phyloP scores from a whole-genome alignment of 345 rosid genomes.

The Brassica cretica region DNA sequence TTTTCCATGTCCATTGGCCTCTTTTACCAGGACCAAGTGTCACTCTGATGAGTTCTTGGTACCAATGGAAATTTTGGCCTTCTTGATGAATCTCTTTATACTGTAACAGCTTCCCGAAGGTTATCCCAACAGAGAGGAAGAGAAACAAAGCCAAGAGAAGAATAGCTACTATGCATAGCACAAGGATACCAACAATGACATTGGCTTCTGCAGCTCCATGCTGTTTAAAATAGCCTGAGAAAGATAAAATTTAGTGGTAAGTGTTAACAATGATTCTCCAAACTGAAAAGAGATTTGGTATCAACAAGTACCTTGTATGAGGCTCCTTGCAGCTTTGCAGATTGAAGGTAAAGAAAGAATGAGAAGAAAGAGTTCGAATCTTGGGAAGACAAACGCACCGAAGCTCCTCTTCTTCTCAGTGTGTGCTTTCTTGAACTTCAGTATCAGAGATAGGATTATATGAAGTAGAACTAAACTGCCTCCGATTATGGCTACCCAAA shows the following conservation, averaged over 20 bases:
- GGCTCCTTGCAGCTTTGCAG: conserved; percentile 65
- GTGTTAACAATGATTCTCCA: background rate
- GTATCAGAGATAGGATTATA: conserved; percentile 48
- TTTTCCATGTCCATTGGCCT: conserved; percentile 97
- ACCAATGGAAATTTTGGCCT: conserved; percentile 83
- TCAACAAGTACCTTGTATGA: conserved; percentile 56
- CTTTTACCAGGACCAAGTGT: conserved; percentile 92
- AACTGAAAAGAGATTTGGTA: background rate
- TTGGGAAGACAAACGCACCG: conserved; percentile 75
- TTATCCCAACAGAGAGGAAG: conserved; percentile 83
- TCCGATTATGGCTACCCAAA: conserved; percentile 77
- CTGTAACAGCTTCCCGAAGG: conserved; percentile 79
- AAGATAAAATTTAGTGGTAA: background rate
- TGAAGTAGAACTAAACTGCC: conserved; percentile 71
- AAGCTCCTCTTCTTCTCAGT: conserved; percentile 46
- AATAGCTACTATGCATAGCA: conserved; percentile 55
- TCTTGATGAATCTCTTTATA: conserved; percentile 94
- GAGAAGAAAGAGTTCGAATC: conserved; percentile 77
- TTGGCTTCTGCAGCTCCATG: conserved; percentile 55
- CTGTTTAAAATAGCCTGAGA: conserved; percentile 35
- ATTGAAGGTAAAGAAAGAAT: conserved; percentile 74
- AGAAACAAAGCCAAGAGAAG: conserved; percentile 58
- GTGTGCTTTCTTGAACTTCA: conserved; percentile 52
- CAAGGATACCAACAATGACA: conserved; percentile 54
- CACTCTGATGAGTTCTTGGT: conserved; percentile 76